Evolutionary conservation across 148 eudicot genomes (phyloP).

Genomic region (Agrostemma githago): DNA sequence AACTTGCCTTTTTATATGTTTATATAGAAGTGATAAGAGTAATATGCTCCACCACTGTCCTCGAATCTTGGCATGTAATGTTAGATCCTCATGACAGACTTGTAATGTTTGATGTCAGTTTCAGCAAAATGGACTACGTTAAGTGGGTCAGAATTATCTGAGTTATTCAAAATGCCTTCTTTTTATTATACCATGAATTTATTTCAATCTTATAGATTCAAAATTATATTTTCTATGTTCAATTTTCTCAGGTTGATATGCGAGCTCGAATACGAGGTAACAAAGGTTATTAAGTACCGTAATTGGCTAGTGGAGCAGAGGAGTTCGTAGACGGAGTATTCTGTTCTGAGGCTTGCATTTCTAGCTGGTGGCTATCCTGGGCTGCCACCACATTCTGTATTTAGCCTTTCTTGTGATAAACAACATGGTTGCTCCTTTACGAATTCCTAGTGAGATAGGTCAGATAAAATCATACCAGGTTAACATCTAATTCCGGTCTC

Average conservation of each 20-base stretch:
- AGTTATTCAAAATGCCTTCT: neutral
- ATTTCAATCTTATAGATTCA: neutral
- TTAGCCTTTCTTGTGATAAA: neutral
- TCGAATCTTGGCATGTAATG: neutral
- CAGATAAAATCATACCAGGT: neutral
- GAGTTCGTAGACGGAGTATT: neutral
- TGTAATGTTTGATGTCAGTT: neutral
- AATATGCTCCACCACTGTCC: neutral
- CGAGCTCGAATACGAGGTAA: conserved; percentile 90
- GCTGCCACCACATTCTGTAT: neutral
- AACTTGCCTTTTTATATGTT: too few species aligned
- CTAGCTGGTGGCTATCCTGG: neutral
- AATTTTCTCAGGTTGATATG: conserved; percentile 70
- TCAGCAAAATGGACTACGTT: neutral
- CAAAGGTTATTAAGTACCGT: conserved; percentile 53
- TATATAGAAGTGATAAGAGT: too few species aligned
- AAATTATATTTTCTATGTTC: neutral
- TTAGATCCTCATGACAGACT: neutral
- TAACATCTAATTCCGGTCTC: neutral
- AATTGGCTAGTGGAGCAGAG: neutral
- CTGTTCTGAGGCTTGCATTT: neutral
- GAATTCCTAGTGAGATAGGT: neutral
- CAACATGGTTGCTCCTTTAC: neutral
- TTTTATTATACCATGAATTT: neutral
- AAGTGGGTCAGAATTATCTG: neutral